phyloP scores from a whole-genome alignment of 2,329 filamentous ascomycete species.

The Fusarium camptoceras region DNA sequence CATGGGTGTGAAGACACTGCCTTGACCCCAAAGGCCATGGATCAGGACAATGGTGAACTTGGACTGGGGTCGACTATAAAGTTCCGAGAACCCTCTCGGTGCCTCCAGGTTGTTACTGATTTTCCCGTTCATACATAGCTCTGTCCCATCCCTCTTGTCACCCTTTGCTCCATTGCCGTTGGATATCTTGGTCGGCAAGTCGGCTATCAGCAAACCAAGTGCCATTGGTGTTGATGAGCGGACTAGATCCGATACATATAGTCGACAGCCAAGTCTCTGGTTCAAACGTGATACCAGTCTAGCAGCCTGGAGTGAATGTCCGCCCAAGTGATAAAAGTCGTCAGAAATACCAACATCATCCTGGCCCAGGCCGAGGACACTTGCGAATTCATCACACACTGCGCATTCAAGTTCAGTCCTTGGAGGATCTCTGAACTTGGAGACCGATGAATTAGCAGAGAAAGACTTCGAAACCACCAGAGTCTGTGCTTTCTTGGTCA shows the following conservation, averaged over 20 bases:
- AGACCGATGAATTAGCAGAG: not conserved
- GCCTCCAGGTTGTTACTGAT: not conserved
- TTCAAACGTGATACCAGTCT: not conserved
- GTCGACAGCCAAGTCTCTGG: not conserved
- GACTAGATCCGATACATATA: not conserved
- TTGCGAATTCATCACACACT: not conserved
- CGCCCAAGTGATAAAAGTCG: not conserved
- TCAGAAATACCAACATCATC: not conserved
- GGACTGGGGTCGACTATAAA: not conserved
- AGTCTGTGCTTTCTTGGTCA: not conserved
- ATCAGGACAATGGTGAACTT: constrained; percentile 2
- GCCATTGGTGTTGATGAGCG: not conserved
- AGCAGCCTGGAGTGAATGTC: constrained; percentile 1
- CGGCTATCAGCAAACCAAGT: not conserved
- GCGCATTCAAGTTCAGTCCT: not conserved
- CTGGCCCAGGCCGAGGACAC: not conserved
- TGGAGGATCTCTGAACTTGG: not conserved
- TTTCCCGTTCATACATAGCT: not conserved
- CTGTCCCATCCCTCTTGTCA: not conserved
- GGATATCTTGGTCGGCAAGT: not conserved
- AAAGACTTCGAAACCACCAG: not conserved
- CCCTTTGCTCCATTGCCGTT: not conserved
- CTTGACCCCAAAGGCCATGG: constrained; percentile 1
- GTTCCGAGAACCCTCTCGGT: not conserved
- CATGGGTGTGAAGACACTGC: not conserved